Conservation (phyloP, 2,329 filamentous ascomycete species). For the Neocucurbitaria cava region DNA sequence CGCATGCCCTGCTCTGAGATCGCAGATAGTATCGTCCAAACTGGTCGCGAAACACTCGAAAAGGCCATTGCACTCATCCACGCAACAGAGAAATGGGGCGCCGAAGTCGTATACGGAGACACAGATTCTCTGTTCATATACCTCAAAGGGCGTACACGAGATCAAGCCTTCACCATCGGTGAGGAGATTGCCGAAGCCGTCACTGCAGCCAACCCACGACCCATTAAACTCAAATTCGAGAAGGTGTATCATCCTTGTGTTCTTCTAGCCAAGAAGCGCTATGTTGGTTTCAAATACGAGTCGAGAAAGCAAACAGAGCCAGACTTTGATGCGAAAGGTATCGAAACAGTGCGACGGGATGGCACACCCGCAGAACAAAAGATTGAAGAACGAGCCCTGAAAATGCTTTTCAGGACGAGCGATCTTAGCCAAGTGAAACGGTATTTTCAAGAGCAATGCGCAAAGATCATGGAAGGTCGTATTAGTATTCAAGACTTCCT, state of each 20-base stretch:
- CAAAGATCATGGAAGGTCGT: conserved; percentile 87
- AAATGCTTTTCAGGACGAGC: conserved; percentile 85
- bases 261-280: conserved; percentile 93
- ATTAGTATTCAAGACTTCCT: conserved; percentile 96
- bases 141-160: conserved; percentile 83
- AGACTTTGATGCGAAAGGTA: conserved; percentile 97
- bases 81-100: conserved; percentile 83
- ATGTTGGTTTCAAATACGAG: conserved; percentile 98
- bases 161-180: conserved; percentile 90
- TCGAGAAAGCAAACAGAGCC: conserved; percentile 75
- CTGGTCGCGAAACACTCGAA: conserved; percentile 91
- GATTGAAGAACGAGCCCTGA: conserved; percentile 91
- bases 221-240: conserved; percentile 96
- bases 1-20: conserved; percentile 98
- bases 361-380: conserved; percentile 96
- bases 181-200: conserved; percentile 88
- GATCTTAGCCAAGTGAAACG: conserved; percentile 87
- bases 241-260: conserved; percentile 98
- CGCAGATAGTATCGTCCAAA: conserved; percentile 97
- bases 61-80: conserved; percentile 93
- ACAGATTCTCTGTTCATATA: conserved; percentile 95
- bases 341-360: conserved; percentile 94
- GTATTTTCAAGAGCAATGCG: conserved; percentile 90
- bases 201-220: conserved; percentile 87
- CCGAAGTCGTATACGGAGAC: conserved; percentile 97